Base-by-base conservation (phyloP, 1,139 yeast species). In the Debaryomycetaceae sp. region DNA sequence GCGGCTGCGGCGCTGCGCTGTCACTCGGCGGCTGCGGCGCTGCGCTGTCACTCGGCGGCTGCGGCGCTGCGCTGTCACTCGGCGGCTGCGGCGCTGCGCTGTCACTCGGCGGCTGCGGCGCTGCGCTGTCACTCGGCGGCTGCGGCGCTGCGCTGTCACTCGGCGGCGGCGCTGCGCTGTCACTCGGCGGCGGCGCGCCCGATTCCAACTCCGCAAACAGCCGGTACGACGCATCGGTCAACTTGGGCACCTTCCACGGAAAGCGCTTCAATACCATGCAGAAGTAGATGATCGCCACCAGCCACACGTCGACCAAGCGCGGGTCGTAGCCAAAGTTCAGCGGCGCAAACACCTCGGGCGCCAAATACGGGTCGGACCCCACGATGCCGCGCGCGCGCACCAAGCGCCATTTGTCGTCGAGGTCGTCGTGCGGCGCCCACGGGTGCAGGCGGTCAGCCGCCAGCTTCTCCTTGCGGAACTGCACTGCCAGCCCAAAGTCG, bases 351-450 rank as follows among this genome's bases (percentile, higher is more conserved):
- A 83, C 82, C 53, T 83, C 93, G 1, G 91, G 93, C 0, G 91
- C 83, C 42, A 83, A 56, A 49, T 83, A 83, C 4, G 93, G 93
- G 54, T 83, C 93, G 8, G 85, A 77, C 3, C 93, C 93, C 16
- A 82, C 85, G 7, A 83, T 70, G n/a, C 93, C 93, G 22, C 69
- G 58, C 2, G 84, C 79, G 29, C 50, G 39, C 2, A 59, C 43
- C 25, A 65, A 48, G 33, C 53, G 51, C 37, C 50, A 51, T 6
- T 40, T 38, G 3, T 44, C 51, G 28, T 49, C 55, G 4, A 53
- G 34, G 31, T 47, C 42, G 24, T 50, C 44, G 6, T 41, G 43
- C 6, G 56, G 56, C 8, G 64, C 58, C n/a, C n/a, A n/a, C n/a
- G n/a, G n/a, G 11, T 61, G 56, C 16, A 53, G 57, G 4, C 44